phyloP scores from a whole-genome alignment of 805 yeast species.

The Priceomyces castillae region DNA sequence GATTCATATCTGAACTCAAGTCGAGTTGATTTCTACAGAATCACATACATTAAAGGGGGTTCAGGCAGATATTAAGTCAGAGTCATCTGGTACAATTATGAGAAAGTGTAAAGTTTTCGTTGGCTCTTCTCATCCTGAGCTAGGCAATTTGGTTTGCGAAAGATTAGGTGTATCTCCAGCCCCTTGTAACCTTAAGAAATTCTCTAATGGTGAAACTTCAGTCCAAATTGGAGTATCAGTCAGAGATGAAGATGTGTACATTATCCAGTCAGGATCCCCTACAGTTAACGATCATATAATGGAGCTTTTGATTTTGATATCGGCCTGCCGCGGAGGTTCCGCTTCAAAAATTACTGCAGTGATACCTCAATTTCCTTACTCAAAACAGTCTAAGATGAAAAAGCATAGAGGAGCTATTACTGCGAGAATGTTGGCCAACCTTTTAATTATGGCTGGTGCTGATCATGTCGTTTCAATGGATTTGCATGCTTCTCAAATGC shows the following conservation, averaged over 20 bases:
- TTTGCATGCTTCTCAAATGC: slow-evolving; percentile 96
- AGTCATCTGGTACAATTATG: slow-evolving; percentile 44
- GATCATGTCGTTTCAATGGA: slow-evolving; percentile 99
- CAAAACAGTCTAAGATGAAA: slow-evolving; percentile 97
- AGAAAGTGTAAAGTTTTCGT: slow-evolving; percentile 96
- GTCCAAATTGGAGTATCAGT: slow-evolving; percentile 94
- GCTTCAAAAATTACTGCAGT: slow-evolving; percentile 98
- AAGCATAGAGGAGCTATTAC: slow-evolving; percentile 98
- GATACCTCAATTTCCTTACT: slow-evolving; percentile 95
- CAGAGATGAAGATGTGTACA: slow-evolving; percentile 94
- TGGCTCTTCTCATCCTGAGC: slow-evolving; percentile 94
- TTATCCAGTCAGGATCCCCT: slow-evolving; percentile 87
- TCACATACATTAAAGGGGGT: slow-evolving; percentile 1
- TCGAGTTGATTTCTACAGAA: neutral
- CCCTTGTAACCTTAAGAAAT: slow-evolving; percentile 85
- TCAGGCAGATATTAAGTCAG: slow-evolving; percentile 1
- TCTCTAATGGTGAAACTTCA: slow-evolving; percentile 96
- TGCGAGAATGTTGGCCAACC: slow-evolving; percentile 95
- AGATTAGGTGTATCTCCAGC: slow-evolving; percentile 91
- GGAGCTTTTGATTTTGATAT: slow-evolving; percentile 89
- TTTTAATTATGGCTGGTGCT: slow-evolving; percentile 97
- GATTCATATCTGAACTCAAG: neutral
- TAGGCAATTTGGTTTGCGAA: slow-evolving; percentile 87
- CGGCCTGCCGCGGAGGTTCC: slow-evolving; percentile 96
- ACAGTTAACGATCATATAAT: slow-evolving; percentile 88